These are phyloP conservation scores for Solanum stenotomum DNA, from an alignment of 257 asterid genomes.

Conservation along the genomic window DNA sequence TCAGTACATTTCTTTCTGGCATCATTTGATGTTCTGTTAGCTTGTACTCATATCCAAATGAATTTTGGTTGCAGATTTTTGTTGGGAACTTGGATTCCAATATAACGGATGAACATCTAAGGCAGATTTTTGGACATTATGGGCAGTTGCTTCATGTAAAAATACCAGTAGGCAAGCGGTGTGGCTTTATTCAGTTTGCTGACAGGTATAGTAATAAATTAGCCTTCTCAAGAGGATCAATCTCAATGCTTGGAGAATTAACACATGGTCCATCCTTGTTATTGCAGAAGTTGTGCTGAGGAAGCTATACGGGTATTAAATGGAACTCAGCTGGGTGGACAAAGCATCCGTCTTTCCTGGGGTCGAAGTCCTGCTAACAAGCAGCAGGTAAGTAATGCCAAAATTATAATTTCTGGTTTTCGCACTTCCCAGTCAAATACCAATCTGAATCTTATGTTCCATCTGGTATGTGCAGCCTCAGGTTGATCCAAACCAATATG, in stretches of 20 bases:
- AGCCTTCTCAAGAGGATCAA: background rate
- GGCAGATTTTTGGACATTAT: conserved; percentile 17
- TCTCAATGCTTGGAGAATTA: background rate
- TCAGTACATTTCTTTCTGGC: conserved; percentile 29
- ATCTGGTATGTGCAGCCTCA: conserved; percentile 6
- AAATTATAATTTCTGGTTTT: background rate
- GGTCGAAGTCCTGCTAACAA: conserved; percentile 27
- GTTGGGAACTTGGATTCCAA: conserved; percentile 12
- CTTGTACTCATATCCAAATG: background rate
- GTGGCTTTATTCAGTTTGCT: conserved; percentile 32
- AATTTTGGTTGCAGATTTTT: conserved; percentile 6
- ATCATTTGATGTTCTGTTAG: background rate
- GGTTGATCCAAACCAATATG: conserved; percentile 32
- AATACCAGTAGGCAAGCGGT: conserved; percentile 26
- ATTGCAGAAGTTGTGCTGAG: conserved; percentile 12
- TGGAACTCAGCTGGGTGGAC: conserved; percentile 23
- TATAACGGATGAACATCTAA: conserved; percentile 23
- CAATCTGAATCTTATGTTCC: background rate
- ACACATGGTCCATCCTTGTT: background rate
- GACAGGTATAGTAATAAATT: conserved; percentile 3
- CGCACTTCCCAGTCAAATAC: background rate
- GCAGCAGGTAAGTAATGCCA: conserved; percentile 8
- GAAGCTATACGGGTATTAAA: conserved; percentile 15
- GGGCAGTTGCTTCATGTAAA: conserved; percentile 29
- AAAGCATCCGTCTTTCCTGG: conserved; percentile 27